Evolutionary conservation across 2,329 filamentous ascomycete genomes (phyloP).

Genomic region (Colletotrichum tropicale): DNA sequence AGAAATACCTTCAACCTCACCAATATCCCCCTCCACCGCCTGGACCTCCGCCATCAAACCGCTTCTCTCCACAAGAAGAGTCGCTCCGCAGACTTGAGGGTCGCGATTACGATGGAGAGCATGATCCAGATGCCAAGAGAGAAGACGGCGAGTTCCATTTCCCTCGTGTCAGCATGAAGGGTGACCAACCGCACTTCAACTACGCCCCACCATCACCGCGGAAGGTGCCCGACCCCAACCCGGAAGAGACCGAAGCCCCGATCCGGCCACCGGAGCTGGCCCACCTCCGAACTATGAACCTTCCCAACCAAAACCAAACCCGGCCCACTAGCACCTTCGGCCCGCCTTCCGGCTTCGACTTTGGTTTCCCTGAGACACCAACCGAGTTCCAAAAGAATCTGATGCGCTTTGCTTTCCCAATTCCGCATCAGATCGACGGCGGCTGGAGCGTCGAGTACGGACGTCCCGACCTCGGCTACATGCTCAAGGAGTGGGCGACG

Average conservation of each 20-base stretch:
- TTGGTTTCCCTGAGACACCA: constrained; percentile 83
- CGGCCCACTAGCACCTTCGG: constrained; percentile 63
- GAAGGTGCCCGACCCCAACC: constrained; percentile 25
- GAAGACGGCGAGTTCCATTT: constrained; percentile 58
- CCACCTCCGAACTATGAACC: constrained; percentile 56
- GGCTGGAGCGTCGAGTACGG: constrained; percentile 95
- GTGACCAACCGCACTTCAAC: constrained; percentile 63
- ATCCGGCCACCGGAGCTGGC: constrained; percentile 59
- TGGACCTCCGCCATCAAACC: constrained; percentile 32
- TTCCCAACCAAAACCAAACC: constrained; percentile 32
- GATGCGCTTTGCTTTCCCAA: constrained; percentile 87
- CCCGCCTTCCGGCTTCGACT: constrained; percentile 70
- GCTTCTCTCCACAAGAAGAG: constrained; percentile 45
- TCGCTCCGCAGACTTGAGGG: constrained; percentile 55
- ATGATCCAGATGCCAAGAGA: constrained; percentile 38
- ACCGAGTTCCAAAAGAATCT: constrained; percentile 88
- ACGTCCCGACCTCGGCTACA: constrained; percentile 83
- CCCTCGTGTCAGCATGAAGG: constrained; percentile 53
- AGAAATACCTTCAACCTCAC: constrained; percentile 66
- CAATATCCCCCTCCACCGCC: constrained; percentile 32
- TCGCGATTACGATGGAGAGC: constrained; percentile 44
- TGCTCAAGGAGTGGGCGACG: constrained; percentile 81
- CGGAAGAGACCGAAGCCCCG: constrained; percentile 27
- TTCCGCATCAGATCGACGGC: constrained; percentile 70
- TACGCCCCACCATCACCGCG: constrained; percentile 51